Evolutionary conservation across 1,284 basidiomycete species (phyloP).

Genomic region (Apiotrichum domesticum): DNA sequence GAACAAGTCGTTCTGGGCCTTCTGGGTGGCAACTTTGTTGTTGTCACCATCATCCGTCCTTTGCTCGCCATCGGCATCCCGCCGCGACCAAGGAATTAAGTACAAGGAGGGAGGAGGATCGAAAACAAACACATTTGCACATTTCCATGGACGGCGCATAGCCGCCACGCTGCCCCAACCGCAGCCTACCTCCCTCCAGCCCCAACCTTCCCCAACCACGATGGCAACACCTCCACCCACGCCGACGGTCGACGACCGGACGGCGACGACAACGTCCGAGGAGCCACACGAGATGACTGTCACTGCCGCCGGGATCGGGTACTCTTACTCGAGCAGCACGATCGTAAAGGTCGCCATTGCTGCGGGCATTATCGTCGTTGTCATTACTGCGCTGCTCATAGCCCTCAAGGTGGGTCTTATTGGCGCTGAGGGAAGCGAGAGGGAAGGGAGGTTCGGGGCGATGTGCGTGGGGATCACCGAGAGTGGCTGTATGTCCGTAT

Average conservation of each 20-base stretch:
- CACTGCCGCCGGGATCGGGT: slow-evolving; percentile 13
- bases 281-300: background rate
- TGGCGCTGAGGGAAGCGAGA: no score
- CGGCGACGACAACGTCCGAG: background rate
- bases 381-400: slow-evolving; percentile 28
- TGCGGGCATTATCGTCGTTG: slow-evolving; percentile 39
- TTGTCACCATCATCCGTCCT: background rate
- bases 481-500: no score
- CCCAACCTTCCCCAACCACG: no score
- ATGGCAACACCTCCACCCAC: background rate
- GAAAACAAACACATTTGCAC: no score
- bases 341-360: slow-evolving; percentile 40
- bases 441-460: no score
- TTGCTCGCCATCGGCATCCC: background rate
- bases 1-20: background rate
- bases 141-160: no score
- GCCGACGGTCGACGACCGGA: no score
- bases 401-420: slow-evolving; percentile 34
- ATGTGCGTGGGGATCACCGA: no score
- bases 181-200: no score
- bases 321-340: slow-evolving; percentile 30
- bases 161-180: no score
- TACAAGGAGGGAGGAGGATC: no score
- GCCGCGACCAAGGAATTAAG: no score
- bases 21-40: background rate